phyloP scores from a whole-genome alignment of 2,329 filamentous ascomycete genomes.

The Plenodomus biglobosus region DNA sequence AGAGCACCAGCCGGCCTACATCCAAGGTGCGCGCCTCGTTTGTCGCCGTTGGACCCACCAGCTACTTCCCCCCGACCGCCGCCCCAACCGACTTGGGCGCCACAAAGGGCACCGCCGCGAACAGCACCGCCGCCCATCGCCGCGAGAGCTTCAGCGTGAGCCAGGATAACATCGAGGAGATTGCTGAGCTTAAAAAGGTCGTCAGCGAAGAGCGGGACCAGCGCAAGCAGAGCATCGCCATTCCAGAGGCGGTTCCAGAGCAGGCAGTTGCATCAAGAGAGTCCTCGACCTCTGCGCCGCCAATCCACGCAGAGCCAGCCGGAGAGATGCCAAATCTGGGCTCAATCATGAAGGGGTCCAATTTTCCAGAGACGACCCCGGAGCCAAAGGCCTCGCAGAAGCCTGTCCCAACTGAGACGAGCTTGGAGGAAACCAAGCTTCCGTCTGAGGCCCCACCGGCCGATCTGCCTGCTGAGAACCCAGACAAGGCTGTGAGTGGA shows the following conservation, averaged over 20 bases:
- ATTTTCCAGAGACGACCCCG: slow-evolving; percentile 32
- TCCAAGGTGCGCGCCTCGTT: slow-evolving; percentile 54
- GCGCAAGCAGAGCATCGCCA: slow-evolving; percentile 39
- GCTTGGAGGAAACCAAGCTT: neutral
- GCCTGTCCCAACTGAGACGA: slow-evolving; percentile 1
- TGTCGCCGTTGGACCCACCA: slow-evolving; percentile 48
- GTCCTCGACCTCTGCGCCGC: slow-evolving; percentile 40
- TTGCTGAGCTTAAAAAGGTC: slow-evolving; percentile 44
- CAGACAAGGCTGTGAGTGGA: slow-evolving; percentile 48
- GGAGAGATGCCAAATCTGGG: slow-evolving; percentile 35
- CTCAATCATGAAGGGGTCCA: slow-evolving; percentile 41
- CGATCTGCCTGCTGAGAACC: slow-evolving; percentile 35
- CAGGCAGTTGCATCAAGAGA: slow-evolving; percentile 46
- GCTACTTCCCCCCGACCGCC: slow-evolving; percentile 30
- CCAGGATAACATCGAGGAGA: slow-evolving; percentile 37
- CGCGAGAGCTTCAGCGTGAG: slow-evolving; percentile 49
- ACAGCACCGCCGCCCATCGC: slow-evolving; percentile 37
- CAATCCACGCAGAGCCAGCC: slow-evolving; percentile 29
- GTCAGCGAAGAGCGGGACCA: slow-evolving; percentile 46
- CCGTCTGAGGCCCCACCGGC: slow-evolving; percentile 1
- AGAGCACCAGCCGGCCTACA: slow-evolving; percentile 39
- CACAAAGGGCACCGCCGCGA: slow-evolving; percentile 30
- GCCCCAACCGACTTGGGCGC: slow-evolving; percentile 24
- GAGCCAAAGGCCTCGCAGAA: neutral
- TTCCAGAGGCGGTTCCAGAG: slow-evolving; percentile 47